Percentiles rank a stretch among this genome's conserved stretches.
Evolutionary conservation across 2,329 filamentous ascomycete genomes (phyloP).

Genomic region (Penicillium sp.): DNA sequence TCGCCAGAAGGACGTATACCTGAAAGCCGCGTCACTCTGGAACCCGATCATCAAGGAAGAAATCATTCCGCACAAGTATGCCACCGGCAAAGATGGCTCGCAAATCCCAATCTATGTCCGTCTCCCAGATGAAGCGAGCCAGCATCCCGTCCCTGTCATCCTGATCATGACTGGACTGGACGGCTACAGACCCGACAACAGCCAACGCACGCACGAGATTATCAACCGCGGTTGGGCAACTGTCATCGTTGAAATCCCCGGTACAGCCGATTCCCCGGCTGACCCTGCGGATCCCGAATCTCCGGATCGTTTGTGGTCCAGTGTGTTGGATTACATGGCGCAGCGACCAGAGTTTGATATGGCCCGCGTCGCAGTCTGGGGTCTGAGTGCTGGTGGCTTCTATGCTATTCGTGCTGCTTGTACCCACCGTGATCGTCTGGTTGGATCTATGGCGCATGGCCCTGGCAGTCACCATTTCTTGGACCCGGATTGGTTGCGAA

Average conservation of each 20-base stretch:
- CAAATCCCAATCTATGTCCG: slow-evolving; percentile 69
- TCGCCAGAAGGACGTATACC: slow-evolving; percentile 66
- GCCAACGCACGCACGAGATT: slow-evolving; percentile 63
- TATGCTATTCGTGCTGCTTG: slow-evolving; percentile 71
- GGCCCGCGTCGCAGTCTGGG: slow-evolving; percentile 64
- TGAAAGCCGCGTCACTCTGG: slow-evolving; percentile 61
- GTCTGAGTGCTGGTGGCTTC: slow-evolving; percentile 68
- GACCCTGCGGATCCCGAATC: slow-evolving; percentile 63
- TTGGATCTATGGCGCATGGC: slow-evolving; percentile 65
- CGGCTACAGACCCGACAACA: slow-evolving; percentile 60
- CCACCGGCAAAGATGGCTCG: slow-evolving; percentile 55
- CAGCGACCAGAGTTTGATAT: slow-evolving; percentile 59
- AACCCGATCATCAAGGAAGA: slow-evolving; percentile 65
- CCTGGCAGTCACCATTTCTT: slow-evolving; percentile 68
- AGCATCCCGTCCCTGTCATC: slow-evolving; percentile 55
- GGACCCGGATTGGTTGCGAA: slow-evolving; percentile 62
- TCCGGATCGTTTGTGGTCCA: slow-evolving; percentile 66
- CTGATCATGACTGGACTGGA: slow-evolving; percentile 64
- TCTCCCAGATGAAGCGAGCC: slow-evolving; percentile 54
- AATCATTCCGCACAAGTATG: slow-evolving; percentile 61
- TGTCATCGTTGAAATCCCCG: slow-evolving; percentile 68
- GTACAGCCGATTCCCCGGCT: slow-evolving; percentile 70
- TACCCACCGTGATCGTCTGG: slow-evolving; percentile 62
- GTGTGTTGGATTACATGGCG: slow-evolving; percentile 65
- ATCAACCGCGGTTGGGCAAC: slow-evolving; percentile 65